Percentiles rank a stretch among this genome's conserved stretches.
These are phyloP conservation scores for Helicostylum pulchrum DNA, from an alignment of 192 early-diverging fungal species.

Conservation along the genomic window DNA sequence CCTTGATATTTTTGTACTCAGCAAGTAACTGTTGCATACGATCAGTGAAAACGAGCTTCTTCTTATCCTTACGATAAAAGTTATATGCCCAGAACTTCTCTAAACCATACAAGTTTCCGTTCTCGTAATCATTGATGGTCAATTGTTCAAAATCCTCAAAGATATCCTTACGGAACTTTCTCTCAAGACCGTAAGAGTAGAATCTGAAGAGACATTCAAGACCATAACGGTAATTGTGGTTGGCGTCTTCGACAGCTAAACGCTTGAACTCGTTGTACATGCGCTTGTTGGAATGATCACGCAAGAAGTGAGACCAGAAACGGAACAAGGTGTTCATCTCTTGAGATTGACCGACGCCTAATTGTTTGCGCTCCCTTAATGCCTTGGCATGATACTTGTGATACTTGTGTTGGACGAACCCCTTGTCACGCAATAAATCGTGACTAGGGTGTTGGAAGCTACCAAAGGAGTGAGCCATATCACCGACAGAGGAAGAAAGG, in stretches of 20 bases:
- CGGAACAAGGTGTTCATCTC: slow-evolving; percentile 95
- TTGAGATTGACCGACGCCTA: slow-evolving; percentile 82
- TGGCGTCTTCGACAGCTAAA: slow-evolving; percentile 87
- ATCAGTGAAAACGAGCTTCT: slow-evolving; percentile 51
- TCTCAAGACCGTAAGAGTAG: slow-evolving; percentile 96
- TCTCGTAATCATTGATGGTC: slow-evolving; percentile 72
- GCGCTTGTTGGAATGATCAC: slow-evolving; percentile 90
- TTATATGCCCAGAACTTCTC: slow-evolving; percentile 97
- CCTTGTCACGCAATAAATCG: slow-evolving; percentile 91
- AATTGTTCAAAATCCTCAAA: slow-evolving; percentile 88
- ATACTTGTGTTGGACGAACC: slow-evolving; percentile 96
- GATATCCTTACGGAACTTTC: slow-evolving; percentile 78
- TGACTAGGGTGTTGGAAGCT: slow-evolving; percentile 86
- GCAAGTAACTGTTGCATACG: slow-evolving; percentile 54
- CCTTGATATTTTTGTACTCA: slow-evolving; percentile 60
- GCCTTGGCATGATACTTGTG: slow-evolving; percentile 92
- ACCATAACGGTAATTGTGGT: slow-evolving; percentile 84
- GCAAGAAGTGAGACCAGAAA: slow-evolving; percentile 98
- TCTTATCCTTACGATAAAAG: slow-evolving; percentile 84
- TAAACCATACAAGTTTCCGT: slow-evolving; percentile 79
- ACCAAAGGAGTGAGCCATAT: slow-evolving; percentile 57
- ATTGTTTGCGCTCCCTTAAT: slow-evolving; percentile 86
- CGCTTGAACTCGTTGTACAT: slow-evolving; percentile 94
- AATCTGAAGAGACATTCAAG: slow-evolving; percentile 96
- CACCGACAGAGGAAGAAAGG: slow-evolving; percentile 38